Evolutionary conservation across 116 monocot species (phyloP).

Genomic region (Trichopus zeylanicus): DNA sequence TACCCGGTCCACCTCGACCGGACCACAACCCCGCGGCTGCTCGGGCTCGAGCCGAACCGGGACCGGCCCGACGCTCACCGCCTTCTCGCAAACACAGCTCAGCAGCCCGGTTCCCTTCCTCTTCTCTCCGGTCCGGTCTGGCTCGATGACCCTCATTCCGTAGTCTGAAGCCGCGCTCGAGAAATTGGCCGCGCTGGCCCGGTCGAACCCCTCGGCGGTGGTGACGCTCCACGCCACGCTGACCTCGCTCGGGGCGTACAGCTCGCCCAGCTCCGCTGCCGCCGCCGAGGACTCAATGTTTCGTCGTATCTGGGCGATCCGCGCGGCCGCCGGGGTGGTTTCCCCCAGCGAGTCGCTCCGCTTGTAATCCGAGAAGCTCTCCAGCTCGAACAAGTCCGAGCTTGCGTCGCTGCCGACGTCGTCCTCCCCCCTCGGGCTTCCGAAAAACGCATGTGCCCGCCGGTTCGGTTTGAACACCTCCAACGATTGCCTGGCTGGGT

Average conservation of each 20-base stretch:
- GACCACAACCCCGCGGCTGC: no score
- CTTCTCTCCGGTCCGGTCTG: conserved; percentile 1
- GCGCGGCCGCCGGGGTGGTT: background rate
- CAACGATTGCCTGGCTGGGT: conserved; percentile 28
- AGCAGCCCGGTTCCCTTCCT: conserved; percentile 15
- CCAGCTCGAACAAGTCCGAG: conserved; percentile 74
- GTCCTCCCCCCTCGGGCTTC: conserved; percentile 19
- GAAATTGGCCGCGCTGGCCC: conserved; percentile 34
- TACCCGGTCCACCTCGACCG: background rate
- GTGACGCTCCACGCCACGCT: conserved; percentile 46
- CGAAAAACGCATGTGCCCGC: conserved; percentile 4
- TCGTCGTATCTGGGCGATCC: background rate
- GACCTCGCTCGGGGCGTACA: conserved; percentile 52
- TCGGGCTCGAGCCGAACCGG: conserved; percentile 18
- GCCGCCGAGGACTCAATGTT: background rate
- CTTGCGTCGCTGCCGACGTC: conserved; percentile 72
- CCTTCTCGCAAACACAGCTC: conserved; percentile 46
- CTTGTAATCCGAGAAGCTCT: conserved; percentile 49
- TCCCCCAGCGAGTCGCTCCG: conserved; percentile 52
- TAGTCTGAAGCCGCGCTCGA: conserved; percentile 30
- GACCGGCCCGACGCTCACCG: conserved; percentile 33
- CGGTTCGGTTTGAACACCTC: conserved; percentile 29
- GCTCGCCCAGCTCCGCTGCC: conserved; percentile 26
- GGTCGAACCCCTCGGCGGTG: conserved; percentile 54
- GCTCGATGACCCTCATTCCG: no score